Base-by-base conservation (phyloP, 306 rosid species). In the Dicorynia guianensis region DNA sequence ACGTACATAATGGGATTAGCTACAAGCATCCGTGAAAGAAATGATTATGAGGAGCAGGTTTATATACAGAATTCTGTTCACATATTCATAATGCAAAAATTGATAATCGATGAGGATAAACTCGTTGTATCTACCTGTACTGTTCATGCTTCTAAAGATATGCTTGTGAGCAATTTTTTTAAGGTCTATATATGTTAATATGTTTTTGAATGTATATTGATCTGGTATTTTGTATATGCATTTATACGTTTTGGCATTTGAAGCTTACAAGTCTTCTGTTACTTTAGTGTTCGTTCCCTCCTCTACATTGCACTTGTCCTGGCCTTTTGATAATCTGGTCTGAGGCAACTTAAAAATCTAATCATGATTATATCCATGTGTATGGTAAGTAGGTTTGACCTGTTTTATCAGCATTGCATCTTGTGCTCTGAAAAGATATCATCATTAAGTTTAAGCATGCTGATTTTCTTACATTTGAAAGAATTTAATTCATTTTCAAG, bases 1-100 rank as follows among this genome's bases (percentile, higher is more conserved):
- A 95, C 99, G 38, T 95, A 90, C 83, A 89, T 92, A 68, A 92
- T 95, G 97, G 97, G 99, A 58, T 87, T 95, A 79, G 99, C 97
- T 47, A 76, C 97, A 47, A 95, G 97, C 81, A 95, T 92, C 72
- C 99, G 99, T 38, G 97, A 92, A 80, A 87, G 93, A 33, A 92
- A 87, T 85, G 97, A 95, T 84, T 92, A 84, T 2, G 97, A 87
- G 67, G 99, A 92, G 42, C 97, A 92, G 97, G 99, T 95, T 67
- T 7, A 56, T 54, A 39, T 82, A 15, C 71, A 65, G n/a, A 53
- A 25, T 25, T 25, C 30, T 46, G 39, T 54, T 80, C 62, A 43
- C 42, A 42, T 67, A 74, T 52, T 69, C 59, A 49, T 58, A 11
- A 53, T 44, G 59, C 44, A 60, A 54, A 65, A 58, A 19, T 12